Conservation (phyloP, 164 flowering plant species). For the Tetrastigma voinierianum region DNA sequence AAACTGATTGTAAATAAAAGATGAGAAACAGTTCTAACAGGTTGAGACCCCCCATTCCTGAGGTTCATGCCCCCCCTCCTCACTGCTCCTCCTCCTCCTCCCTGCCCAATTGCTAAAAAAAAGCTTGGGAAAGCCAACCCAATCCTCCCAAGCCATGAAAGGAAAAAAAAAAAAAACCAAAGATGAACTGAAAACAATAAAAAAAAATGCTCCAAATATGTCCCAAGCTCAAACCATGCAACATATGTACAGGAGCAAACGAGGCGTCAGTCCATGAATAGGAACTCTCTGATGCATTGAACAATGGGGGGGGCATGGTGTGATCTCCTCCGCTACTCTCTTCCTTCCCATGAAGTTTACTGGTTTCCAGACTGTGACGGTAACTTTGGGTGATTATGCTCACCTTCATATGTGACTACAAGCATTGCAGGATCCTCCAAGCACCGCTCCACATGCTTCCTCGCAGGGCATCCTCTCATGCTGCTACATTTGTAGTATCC, state of each 20-base stretch:
- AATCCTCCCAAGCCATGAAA: slow-evolving; percentile 12
- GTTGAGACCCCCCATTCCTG: slow-evolving; percentile 22
- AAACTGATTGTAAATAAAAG: slow-evolving; percentile 13
- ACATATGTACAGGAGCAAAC: slow-evolving; percentile 48
- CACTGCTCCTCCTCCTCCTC: no score
- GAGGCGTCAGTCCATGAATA: slow-evolving; percentile 20
- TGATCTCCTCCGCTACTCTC: slow-evolving; percentile 5
- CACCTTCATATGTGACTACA: slow-evolving; percentile 88
- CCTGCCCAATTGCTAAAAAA: slow-evolving; percentile 13
- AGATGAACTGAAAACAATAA: background rate
- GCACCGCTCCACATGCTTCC: slow-evolving; percentile 95
- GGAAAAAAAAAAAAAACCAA: no score
- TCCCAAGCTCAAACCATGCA: slow-evolving; percentile 27
- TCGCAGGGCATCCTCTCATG: slow-evolving; percentile 94
- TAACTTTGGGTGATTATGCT: slow-evolving; percentile 79
- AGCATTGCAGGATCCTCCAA: slow-evolving; percentile 89
- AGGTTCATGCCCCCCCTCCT: slow-evolving; percentile 3
- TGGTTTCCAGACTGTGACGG: slow-evolving; percentile 62
- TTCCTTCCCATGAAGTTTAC: slow-evolving; percentile 19
- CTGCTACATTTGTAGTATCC: slow-evolving; percentile 96
- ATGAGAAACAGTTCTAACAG: slow-evolving; percentile 26
- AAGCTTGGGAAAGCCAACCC: slow-evolving; percentile 13
- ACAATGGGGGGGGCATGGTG: slow-evolving; percentile 9
- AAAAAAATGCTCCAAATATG: slow-evolving; percentile 23
- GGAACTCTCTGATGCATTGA: slow-evolving; percentile 1